These are phyloP conservation scores for Colletotrichum chlorophyti DNA, from an alignment of 2,329 filamentous ascomycete genomes.

Conservation along the genomic window DNA sequence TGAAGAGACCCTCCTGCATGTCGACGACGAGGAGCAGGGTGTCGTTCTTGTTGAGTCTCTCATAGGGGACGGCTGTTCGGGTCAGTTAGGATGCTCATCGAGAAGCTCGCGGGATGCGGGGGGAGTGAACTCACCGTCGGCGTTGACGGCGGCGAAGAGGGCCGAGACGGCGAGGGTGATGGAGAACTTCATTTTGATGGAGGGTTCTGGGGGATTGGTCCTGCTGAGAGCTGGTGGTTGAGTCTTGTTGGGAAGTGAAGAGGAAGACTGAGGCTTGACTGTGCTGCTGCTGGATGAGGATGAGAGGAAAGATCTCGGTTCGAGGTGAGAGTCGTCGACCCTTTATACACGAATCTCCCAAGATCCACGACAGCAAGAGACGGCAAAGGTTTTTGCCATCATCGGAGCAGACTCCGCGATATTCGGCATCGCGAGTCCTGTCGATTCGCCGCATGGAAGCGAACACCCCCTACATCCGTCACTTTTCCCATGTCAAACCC, in stretches of 20 bases:
- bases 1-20: slow-evolving; percentile 44
- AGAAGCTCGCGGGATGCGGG: background rate
- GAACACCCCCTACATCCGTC: no score
- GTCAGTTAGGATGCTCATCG: background rate
- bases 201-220: background rate
- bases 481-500: no score
- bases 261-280: slow-evolving; percentile 4
- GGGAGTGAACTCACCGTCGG: slow-evolving; percentile 9
- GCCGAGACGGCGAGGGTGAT: slow-evolving; percentile 24
- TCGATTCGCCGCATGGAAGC: no score
- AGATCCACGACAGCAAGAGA: background rate
- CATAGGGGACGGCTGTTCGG: slow-evolving; percentile 35
- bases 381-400: background rate
- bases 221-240: background rate
- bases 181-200: slow-evolving; percentile 27
- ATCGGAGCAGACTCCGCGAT: background rate
- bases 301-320: background rate
- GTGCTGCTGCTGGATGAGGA: slow-evolving; percentile 28
- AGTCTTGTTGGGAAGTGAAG: slow-evolving; percentile 3
- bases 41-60: slow-evolving; percentile 43
- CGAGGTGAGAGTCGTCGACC: background rate
- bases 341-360: slow-evolving; percentile 6
- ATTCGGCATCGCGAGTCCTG: background rate
- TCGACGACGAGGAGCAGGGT: slow-evolving; percentile 44
- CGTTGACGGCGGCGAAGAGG: slow-evolving; percentile 21